Conservation (phyloP, 768 basidiomycete genomes). For the Naganishia randhawae region DNA sequence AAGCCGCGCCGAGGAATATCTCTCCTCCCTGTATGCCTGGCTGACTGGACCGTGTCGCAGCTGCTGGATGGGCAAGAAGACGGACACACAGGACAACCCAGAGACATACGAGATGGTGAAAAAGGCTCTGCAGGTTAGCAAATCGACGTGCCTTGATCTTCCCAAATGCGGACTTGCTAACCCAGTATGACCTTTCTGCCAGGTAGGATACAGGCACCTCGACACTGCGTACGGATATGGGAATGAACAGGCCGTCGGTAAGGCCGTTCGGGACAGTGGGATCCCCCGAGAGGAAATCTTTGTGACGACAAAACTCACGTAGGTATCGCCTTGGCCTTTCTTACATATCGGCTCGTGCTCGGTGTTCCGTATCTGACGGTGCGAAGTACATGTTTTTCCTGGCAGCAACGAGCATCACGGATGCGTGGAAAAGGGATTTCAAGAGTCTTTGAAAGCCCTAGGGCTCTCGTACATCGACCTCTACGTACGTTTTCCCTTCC, state of each 20-base stretch:
- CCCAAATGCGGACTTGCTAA: background rate
- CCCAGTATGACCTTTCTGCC: background rate
- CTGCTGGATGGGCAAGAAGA: slow-evolving; percentile 26
- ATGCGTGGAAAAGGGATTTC: slow-evolving; percentile 53
- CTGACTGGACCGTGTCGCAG: background rate
- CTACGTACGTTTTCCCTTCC: slow-evolving; percentile 23
- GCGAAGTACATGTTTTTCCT: no score
- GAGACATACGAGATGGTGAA: slow-evolving; percentile 28
- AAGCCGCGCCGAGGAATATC: background rate
- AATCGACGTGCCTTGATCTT: background rate
- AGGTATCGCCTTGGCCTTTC: background rate
- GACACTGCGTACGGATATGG: slow-evolving; percentile 31
- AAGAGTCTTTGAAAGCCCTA: slow-evolving; percentile 53
- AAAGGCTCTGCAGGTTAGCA: slow-evolving; percentile 8
- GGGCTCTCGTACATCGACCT: slow-evolving; percentile 58
- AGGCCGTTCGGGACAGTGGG: slow-evolving; percentile 33
- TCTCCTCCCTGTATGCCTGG: no score
- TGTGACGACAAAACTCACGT: slow-evolving; percentile 34
- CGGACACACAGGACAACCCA: slow-evolving; percentile 20
- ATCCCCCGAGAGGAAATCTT: slow-evolving; percentile 35
- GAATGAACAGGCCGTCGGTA: slow-evolving; percentile 43
- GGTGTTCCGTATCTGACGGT: background rate
- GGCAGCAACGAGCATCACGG: slow-evolving; percentile 41
- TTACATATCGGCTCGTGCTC: background rate
- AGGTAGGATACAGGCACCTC: slow-evolving; percentile 26